phyloP scores from a whole-genome alignment of 305 asterid species.

The Fraxinus nigra region DNA sequence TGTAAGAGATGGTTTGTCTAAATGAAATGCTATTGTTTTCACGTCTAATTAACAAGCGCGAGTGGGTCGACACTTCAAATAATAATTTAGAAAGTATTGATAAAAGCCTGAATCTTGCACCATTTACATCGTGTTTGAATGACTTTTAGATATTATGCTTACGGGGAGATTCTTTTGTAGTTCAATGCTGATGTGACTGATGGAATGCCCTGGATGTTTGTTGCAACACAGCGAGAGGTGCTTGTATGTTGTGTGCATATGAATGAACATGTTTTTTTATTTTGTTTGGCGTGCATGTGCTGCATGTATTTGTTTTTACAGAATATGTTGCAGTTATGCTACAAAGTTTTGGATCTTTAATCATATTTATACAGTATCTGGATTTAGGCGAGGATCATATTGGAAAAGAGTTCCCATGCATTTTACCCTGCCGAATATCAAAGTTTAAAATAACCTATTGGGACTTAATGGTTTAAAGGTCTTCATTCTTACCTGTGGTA shows the following conservation, averaged over 20 bases:
- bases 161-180: slow-evolving; percentile 85
- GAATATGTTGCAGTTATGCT: neutral
- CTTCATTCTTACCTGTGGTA: neutral
- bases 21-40: neutral
- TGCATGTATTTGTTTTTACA: slow-evolving; percentile 3
- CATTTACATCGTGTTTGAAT: slow-evolving; percentile 16
- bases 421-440: slow-evolving; percentile 90
- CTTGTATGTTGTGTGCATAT: slow-evolving; percentile 22
- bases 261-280: neutral
- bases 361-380: neutral
- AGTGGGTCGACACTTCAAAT: neutral
- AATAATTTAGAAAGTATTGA: neutral
- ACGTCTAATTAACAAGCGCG: neutral
- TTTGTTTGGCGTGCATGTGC: neutral
- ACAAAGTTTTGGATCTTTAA: neutral
- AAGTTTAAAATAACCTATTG: slow-evolving; percentile 35
- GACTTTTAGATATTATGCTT: slow-evolving; percentile 29
- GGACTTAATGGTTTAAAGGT: neutral
- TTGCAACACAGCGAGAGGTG: slow-evolving; percentile 94
- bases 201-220: slow-evolving; percentile 93
- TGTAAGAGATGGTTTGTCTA: neutral
- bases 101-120: neutral
- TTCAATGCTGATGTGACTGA: slow-evolving; percentile 98
- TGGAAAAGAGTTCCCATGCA: slow-evolving; percentile 98
- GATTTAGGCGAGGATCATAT: slow-evolving; percentile 74